These are phyloP conservation scores for Thalassiosira livingstoniorum DNA, from an alignment of 352 stramenopile species.

Conservation along the genomic window DNA sequence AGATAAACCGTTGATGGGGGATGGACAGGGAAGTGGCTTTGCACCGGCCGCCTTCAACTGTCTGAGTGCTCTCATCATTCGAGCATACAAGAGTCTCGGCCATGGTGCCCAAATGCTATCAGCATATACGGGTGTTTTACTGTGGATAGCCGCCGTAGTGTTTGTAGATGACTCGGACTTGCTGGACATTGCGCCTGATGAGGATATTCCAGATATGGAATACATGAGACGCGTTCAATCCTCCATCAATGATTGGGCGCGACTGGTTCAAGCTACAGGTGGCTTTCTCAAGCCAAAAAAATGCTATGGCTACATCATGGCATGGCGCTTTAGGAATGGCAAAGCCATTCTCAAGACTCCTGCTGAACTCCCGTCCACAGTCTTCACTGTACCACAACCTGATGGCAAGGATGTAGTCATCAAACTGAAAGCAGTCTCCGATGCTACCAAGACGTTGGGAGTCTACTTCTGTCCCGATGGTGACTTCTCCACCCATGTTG, in stretches of 20 bases:
- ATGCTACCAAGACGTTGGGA: conserved; percentile 2
- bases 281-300: conserved; percentile 18
- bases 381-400: neutral
- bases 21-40: conserved; percentile 17
- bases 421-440: neutral
- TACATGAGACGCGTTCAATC: conserved; percentile 5
- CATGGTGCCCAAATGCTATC: conserved; percentile 3
- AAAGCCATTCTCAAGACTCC: neutral
- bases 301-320: conserved; percentile 24
- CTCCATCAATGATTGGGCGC: neutral
- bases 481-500: neutral
- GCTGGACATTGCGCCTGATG: neutral
- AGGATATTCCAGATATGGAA: neutral
- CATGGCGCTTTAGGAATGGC: neutral
- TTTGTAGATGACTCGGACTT: conserved; percentile 23
- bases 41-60: neutral
- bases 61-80: conserved; percentile 17
- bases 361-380: neutral
- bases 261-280: neutral
- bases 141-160: conserved; percentile 11
- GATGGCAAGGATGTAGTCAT: neutral
- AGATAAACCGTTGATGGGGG: neutral
- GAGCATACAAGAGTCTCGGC: neutral
- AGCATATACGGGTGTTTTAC: neutral
- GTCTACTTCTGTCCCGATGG: neutral